Evolutionary conservation across 345 rosid genomes (phyloP), one percentile per base, ranked within the genome.

Genomic region (Lenwebbia sp.): DNA sequence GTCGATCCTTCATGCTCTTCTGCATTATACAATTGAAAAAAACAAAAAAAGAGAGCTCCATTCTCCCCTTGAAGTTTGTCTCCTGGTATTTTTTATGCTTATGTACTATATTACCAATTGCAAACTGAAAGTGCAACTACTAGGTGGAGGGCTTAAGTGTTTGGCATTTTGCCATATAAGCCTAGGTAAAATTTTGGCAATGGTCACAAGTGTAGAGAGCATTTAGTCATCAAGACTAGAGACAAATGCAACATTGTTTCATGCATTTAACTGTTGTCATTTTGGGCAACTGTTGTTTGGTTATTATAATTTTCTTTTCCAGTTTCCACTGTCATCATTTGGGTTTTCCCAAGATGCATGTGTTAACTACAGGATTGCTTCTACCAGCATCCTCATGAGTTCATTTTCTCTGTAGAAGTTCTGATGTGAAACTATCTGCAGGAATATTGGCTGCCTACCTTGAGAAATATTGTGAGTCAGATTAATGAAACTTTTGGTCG

Each of bases 381-480:
- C 78, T 70, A 70, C 78, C 47, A 70, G 47, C 78, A 37, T 70
- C 78, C 47, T 21, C 47, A 70, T 33, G 78, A 70, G 25, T 70
- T 70, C 47, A 70, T 70, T 33, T 19, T 70, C 44, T 70, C 22
- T 70, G 47, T 70, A 37, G 47, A 70, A 70, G 78, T 70, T 70
- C 78, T 70, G 78, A 70, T 70, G 47, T 37, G 47, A 70, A 70
- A 70, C 78, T 70, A 19, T 33, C 47, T 89, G 88, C 93, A 95
- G 98, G 94, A 90, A 86, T 93, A 88, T 86, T 97, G 99, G 99
- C 98, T 97, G 89, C 95, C 98, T 78, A 95, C 92, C 25, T 88
- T 97, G 89, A 96, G 98, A 90, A 92, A 90, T 89, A 98, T 97
- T 86, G 98, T 97, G 84, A 86, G 86, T 65, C 94, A 92, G 89